Evolutionary conservation across 139 green algal genomes (phyloP), one percentile per base, ranked within the genome.

Genomic region (Coelastrella sp.): DNA sequence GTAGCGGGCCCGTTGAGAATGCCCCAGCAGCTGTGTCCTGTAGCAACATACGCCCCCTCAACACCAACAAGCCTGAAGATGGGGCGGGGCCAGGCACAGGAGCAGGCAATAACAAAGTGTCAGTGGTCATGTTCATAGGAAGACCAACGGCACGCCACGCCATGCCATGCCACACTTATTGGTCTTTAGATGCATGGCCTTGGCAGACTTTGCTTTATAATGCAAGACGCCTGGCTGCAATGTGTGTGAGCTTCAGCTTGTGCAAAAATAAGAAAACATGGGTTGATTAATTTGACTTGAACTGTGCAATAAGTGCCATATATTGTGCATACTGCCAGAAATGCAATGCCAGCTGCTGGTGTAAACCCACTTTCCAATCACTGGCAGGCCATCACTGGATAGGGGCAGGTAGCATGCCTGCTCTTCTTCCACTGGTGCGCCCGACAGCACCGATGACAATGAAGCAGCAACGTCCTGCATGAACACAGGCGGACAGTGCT

Each of bases 1-100:
- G 96, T 98, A 25, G 94, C 96, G 11, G 96, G 96, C 0, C 87
- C 96, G 65, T 98, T 97, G 8, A 98, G 87, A 81, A 98, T 97
- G 63, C 95, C 95, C 95, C 95, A 97, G 91, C 95, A 97, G 73
- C 81, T 93, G 92, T 97, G 96, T 0, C 96, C 96, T 17, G 96
- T 91, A 15, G 95, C 96, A n/a, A 98, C 92, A 63, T 93, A 97
- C 8, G 84, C 91, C n/a, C 93, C 94, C 11, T 90, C 35, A 63
- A 95, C 82, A 4, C 94, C 94, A 6, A 93, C 93, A 4, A 97
- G 72, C 66, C 87, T 90, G 87, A 27, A 59, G 10, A 49, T 24
- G 58, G 14, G 57, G 17, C 87, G 7, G 22, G 86, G 27, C 72
- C 85, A 14, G 7, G 19, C 66, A 84, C 74, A 79, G 14, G 73